Evolutionary conservation across 306 rosid species (phyloP).

Genomic region (Senna tora): DNA sequence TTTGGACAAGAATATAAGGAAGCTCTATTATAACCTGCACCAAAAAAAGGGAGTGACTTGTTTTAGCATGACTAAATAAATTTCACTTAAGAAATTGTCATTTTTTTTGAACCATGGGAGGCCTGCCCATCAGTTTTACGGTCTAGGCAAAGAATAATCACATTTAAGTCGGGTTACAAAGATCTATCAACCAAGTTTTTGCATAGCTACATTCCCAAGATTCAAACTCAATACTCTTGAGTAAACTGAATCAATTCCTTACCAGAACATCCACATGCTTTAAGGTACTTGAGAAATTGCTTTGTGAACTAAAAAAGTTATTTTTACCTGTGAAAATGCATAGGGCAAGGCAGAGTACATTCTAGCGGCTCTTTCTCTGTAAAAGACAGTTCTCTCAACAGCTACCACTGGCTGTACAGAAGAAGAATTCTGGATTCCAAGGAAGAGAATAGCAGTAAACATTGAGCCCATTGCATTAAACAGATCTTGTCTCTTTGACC

Average conservation of each 20-base stretch:
- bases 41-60: not conserved
- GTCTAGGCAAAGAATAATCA: too few species aligned
- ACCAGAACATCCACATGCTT: too few species aligned
- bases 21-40: conserved; percentile 73
- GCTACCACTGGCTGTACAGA: conserved; percentile 72
- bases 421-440: conserved; percentile 62
- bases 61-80: not conserved
- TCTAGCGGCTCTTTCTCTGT: conserved; percentile 82
- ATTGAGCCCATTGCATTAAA: conserved; percentile 73
- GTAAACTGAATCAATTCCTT: too few species aligned
- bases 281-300: too few species aligned
- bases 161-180: too few species aligned
- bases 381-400: conserved; percentile 74
- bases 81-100: not conserved
- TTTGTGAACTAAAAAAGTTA: not conserved
- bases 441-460: conserved; percentile 60
- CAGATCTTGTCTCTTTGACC: conserved; percentile 51
- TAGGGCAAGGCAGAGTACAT: conserved; percentile 79
- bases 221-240: too few species aligned
- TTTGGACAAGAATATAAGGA: conserved; percentile 65
- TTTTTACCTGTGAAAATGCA: conserved; percentile 64
- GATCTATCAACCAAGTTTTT: too few species aligned
- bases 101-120: too few species aligned
- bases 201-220: too few species aligned
- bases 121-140: too few species aligned